Base-by-base conservation (phyloP, 305 asterid genomes). In the Rubia tinctorum region DNA sequence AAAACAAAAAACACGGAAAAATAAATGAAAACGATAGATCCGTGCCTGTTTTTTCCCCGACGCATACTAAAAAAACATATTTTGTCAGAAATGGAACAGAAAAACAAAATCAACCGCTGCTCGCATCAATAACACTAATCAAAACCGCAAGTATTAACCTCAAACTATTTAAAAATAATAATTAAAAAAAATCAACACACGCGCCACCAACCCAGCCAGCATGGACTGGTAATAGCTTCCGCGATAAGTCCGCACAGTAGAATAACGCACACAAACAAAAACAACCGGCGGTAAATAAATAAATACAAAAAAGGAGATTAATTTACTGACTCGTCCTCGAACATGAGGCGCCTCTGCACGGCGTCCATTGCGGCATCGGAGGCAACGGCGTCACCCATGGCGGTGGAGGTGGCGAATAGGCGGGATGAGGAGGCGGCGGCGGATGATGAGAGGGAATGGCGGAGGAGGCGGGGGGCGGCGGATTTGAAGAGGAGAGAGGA, bases 261-360 rank as follows among this genome's bases (percentile, higher is more conserved):
- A 58, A 22, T 11, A 58, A 58, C 2, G 3, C 37, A 59, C 13
- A 56, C n/a, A 56, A 56, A 56, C 62, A 56, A 58, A 58, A 58
- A 58, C 65, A 59, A 59, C 34, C 64, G 27, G 34, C 64, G 15
- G 27, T 59, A 59, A 53, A 53, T 10, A 22, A 59, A 59, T 2
- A 8, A 59, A 59, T 20, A 59, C 8, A 59, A 20, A 23, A 59
- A 59, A 60, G 18, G 23, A 40, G 9, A 49, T 15, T 17, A 15
- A 17, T 40, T 40, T 15, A 88, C 96, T 18, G 8, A 93, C 98
- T 94, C 97, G 86, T 94, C 98, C 43, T 91, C 98, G 68, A 94
- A 94, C 98, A 94, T 94, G 86, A 94, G 98, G 68, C 97, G 91
- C 69, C 95, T 85, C 88, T 91, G 98, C 40, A 94, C 98, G 75